Conservation (phyloP, 192 early-diverging fungal genomes). For the Mortierella antarctica region DNA sequence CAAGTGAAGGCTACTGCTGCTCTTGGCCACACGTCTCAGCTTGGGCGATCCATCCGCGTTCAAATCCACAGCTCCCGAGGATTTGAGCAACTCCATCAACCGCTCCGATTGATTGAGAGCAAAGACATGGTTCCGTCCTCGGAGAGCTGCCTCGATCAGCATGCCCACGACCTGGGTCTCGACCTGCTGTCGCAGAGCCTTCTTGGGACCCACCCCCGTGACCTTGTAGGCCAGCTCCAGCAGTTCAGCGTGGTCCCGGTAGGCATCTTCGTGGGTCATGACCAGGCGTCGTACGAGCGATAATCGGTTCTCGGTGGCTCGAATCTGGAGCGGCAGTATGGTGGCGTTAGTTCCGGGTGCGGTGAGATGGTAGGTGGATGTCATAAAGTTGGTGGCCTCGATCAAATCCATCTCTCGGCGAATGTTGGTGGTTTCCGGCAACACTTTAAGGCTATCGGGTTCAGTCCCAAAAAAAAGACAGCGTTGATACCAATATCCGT, state of each 20-base stretch:
- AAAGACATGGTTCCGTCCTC: constrained; percentile 62
- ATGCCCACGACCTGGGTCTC: constrained; percentile 69
- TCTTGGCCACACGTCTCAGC: constrained; percentile 21
- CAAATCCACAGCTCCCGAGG: constrained; percentile 27
- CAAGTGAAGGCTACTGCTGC: constrained; percentile 18
- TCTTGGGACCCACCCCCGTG: constrained; percentile 37
- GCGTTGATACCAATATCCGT: no score
- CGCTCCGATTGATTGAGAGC: constrained; percentile 68
- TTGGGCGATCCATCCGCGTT: constrained; percentile 35
- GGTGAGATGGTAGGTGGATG: constrained; percentile 60
- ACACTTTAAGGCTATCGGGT: constrained; percentile 64
- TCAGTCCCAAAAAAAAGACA: neutral
- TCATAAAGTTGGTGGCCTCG: constrained; percentile 75
- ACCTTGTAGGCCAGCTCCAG: constrained; percentile 67
- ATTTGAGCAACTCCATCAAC: constrained; percentile 62
- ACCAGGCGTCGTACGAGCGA: constrained; percentile 70
- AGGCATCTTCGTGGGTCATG: constrained; percentile 59
- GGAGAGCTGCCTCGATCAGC: constrained; percentile 71
- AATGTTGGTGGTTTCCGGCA: constrained; percentile 66
- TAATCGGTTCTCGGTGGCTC: constrained; percentile 68
- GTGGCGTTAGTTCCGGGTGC: constrained; percentile 53
- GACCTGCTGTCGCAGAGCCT: constrained; percentile 25
- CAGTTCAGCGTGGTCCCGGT: constrained; percentile 60
- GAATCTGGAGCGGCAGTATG: constrained; percentile 79
- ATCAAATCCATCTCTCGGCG: constrained; percentile 72